These are phyloP conservation scores for Helotiales sp. DNA, from an alignment of 2,329 filamentous ascomycete genomes.

Conservation along the genomic window DNA sequence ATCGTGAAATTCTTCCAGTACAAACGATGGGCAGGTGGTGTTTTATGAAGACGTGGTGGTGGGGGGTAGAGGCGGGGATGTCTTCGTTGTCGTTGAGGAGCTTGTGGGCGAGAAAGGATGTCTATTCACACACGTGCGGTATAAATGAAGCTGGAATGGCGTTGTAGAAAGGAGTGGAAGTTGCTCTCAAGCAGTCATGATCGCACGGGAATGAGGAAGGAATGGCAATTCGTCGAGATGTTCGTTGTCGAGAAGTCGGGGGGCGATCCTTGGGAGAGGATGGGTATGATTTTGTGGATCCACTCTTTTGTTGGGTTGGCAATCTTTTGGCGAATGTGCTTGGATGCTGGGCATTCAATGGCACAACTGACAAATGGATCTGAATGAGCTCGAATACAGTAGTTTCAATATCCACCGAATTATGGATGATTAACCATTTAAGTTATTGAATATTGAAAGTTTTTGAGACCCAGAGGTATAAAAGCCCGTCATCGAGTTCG, in stretches of 20 bases:
- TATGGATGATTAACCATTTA: too few species aligned
- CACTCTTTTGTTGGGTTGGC: conserved; percentile 27
- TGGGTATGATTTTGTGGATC: conserved; percentile 12
- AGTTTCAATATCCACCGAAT: too few species aligned
- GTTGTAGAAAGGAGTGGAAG: conserved; percentile 23
- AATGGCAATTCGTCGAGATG: conserved; percentile 29
- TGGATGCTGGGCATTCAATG: conserved; percentile 6
- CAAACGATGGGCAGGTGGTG: neutral
- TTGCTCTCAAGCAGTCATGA: conserved; percentile 23
- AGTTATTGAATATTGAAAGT: neutral
- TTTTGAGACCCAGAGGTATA: neutral
- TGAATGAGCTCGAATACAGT: too few species aligned
- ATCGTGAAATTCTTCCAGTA: conserved; percentile 33
- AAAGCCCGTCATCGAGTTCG: neutral
- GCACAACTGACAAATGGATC: neutral
- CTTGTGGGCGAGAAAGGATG: neutral
- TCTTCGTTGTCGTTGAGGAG: neutral
- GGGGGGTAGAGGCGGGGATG: conserved; percentile 2
- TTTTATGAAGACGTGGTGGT: conserved; percentile 1
- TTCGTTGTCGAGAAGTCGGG: conserved; percentile 14
- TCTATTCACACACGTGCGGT: conserved; percentile 2
- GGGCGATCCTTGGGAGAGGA: conserved; percentile 12
- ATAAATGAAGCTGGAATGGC: conserved; percentile 6
- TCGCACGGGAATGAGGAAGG: conserved; percentile 25
- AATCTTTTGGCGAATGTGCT: conserved; percentile 16